Percentiles rank a stretch among this genome's conserved stretches.
phyloP scores from a whole-genome alignment of 2,329 filamentous ascomycete genomes.

The Epicoccum nigrum region DNA sequence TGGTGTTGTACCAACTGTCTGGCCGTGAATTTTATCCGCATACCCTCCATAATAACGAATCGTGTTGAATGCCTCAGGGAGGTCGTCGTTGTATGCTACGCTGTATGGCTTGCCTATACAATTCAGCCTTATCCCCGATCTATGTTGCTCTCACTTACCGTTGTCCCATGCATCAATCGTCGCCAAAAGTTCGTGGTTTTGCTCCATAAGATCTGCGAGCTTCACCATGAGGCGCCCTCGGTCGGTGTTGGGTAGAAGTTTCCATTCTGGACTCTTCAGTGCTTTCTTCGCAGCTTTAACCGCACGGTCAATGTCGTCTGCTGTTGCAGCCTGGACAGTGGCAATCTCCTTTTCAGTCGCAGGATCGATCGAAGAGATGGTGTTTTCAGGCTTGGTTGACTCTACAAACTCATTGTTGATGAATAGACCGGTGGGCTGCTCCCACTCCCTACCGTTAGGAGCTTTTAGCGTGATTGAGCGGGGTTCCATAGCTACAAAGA shows the following conservation, averaged over 20 bases:
- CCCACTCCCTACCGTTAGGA: conserved; percentile 48
- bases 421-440: conserved; percentile 51
- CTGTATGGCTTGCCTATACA: conserved; percentile 65
- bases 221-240: conserved; percentile 31
- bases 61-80: conserved; percentile 61
- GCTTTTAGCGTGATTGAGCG: conserved; percentile 42
- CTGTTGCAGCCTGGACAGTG: conserved; percentile 39
- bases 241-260: conserved; percentile 18
- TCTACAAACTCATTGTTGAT: conserved; percentile 54
- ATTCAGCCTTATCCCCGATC: neutral
- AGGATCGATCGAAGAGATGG: conserved; percentile 22
- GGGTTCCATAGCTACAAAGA: conserved; percentile 2
- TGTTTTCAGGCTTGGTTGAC: conserved; percentile 27
- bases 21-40: conserved; percentile 76
- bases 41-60: conserved; percentile 76
- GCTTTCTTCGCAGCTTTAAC: conserved; percentile 42
- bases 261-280: conserved; percentile 31
- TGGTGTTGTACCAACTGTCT: conserved; percentile 70
- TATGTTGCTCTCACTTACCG: conserved; percentile 52
- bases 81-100: conserved; percentile 65
- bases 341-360: conserved; percentile 39
- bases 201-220: conserved; percentile 38
- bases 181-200: conserved; percentile 12
- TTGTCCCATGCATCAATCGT: conserved; percentile 68
- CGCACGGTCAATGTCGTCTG: conserved; percentile 43